These are phyloP conservation scores for Straminergon stramineum DNA, from an alignment of 225 moss, liverwort and hornwort species.

Conservation along the genomic window DNA sequence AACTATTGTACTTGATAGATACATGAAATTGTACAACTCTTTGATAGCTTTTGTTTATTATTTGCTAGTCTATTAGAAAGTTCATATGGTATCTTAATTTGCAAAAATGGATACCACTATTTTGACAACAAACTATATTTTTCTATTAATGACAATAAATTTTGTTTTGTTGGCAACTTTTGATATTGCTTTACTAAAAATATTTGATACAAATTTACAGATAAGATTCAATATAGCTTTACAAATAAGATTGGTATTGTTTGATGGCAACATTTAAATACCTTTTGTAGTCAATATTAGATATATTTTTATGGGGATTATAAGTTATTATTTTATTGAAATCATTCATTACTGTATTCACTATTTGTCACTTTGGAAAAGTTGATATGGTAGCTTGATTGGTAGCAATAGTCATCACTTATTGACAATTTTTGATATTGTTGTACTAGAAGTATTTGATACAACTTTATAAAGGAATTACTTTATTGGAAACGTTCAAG, in stretches of 20 bases:
- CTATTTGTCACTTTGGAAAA: background rate
- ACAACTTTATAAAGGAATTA: background rate
- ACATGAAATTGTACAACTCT: background rate
- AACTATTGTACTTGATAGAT: background rate
- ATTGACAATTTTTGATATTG: accelerated
- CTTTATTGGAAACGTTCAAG: background rate
- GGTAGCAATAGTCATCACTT: accelerated
- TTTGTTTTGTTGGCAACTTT: background rate
- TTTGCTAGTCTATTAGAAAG: accelerated
- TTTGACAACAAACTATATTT: background rate
- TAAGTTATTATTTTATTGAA: background rate
- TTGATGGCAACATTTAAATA: background rate
- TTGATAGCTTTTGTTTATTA: background rate
- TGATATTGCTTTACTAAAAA: background rate
- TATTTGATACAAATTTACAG: background rate
- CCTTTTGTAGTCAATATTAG: background rate
- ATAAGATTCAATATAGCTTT: background rate
- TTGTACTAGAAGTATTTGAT: background rate
- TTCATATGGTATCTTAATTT: background rate
- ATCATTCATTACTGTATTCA: background rate
- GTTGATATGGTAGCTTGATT: background rate
- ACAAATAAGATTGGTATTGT: background rate
- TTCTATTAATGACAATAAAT: background rate
- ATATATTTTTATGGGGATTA: background rate
- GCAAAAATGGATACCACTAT: accelerated